Evolutionary conservation across 1,284 basidiomycete genomes (phyloP), one percentile per base, ranked within the genome.

Genomic region (Ceratobasidium sp.): DNA sequence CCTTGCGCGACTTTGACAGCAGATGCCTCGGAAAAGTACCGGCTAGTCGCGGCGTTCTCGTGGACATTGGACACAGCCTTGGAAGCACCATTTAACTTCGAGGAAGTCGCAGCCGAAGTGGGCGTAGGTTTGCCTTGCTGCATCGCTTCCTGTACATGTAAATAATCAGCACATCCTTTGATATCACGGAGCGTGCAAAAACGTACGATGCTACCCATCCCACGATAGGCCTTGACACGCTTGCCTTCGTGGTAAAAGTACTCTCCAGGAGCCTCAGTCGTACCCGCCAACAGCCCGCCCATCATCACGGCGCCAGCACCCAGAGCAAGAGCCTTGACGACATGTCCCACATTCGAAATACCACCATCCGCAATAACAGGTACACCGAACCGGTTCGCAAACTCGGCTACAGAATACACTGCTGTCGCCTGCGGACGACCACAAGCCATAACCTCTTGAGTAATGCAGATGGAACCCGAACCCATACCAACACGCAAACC

Each of bases 371-470:
- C 96, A 76, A 98, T 93, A 77, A 97, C 94, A 8, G 96, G 97
- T 0, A 99, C 91, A 53, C 96, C 97, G 80, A 99, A 99, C 80
- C 91, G 88, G 82, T 82, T 86, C 30, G 96, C 89, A 78, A 98
- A 98, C 83, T 99, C 95, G 30, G 96, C 88, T 14, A 99, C 96
- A 56, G 94, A 90, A 81, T 93, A 92, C 14, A 99, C 95, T 14
- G 97, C 96, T 0, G 96, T 97, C 12, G 96, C 96, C 82, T 99
- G 96, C 1, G 96, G 97, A 42, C 96, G 89, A 38, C 96, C 97
- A 72, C 98, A 96, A n/a, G 97, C 96, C 93, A 98, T 99, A 78
- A 99, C 94, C 81, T 99, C 96, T 82, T 99, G 96, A 4, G 96
- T 99, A 82, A 99, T 99, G 81, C 96, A 99, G 79, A 99, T 99